Base-by-base conservation (phyloP, 495 filamentous ascomycete species). In the Talaromyces adpressus region DNA sequence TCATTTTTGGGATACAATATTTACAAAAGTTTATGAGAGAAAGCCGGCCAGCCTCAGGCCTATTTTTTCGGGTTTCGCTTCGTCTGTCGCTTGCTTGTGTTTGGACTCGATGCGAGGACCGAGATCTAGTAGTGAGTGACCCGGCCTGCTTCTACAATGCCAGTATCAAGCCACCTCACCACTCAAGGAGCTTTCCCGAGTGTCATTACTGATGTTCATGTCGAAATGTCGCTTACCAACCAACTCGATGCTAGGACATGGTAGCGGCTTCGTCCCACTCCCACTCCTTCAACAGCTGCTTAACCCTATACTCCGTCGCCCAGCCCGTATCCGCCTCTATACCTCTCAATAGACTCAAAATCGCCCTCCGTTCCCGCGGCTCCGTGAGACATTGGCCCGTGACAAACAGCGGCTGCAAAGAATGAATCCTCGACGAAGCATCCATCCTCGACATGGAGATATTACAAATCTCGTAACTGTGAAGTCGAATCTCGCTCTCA, bases 231-330 rank as follows among this genome's bases (percentile, higher is more conserved):
- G 36, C 32, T 36, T 36, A 36, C 36, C 36, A 36, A 8, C 18
- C 7, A 1, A 52, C 7, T 52, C 9, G 49, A 54, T 54, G 51
- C 22, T 60, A 60, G 9, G 8, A 60, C 22, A 25, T 47, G 36
- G 32, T 45, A 12, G 22, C 36, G 12, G 16, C 67, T 61, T 76
- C 76, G 25, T 76, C 68, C 78, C 79, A 84, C 12, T 68, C 73
- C 85, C 85, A 89, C 63, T 86, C 79, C 65, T 81, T 76, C 25
- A 84, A 64, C 62, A 87, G 66, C 66, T 85, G 79, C 66, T 80
- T 71, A 8, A 84, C 81, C 41, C 85, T 79, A 67, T 88, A 86
- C 62, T 85, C 83, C 27, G 82, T 87, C 1, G 85, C 84, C 86
- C 85, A 87, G 22, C 85, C 86, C 12, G 83, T 73, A 64, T 87